Percentiles rank a stretch among this genome's conserved stretches.
phyloP scores from a whole-genome alignment of 1,139 yeast species.

The Yamadazyma trypodendri region DNA sequence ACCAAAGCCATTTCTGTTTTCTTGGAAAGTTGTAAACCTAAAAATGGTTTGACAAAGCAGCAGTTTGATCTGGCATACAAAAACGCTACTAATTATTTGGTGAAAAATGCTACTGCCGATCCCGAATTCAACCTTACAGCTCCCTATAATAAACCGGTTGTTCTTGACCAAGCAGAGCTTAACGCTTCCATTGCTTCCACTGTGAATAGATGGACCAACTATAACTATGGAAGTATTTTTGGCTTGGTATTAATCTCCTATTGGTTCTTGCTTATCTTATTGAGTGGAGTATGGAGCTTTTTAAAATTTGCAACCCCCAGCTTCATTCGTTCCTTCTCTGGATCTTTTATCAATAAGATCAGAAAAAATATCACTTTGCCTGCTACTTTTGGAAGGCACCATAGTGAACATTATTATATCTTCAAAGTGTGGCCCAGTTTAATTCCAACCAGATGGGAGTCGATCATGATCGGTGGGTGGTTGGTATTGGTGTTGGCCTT shows the following conservation, averaged over 20 bases:
- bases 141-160: slow-evolving; percentile 31
- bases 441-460: slow-evolving; percentile 66
- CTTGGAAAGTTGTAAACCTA: slow-evolving; percentile 17
- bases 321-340: slow-evolving; percentile 29
- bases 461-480: slow-evolving; percentile 49
- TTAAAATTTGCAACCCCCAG: slow-evolving; percentile 35
- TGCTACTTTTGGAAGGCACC: slow-evolving; percentile 43
- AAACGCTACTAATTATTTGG: slow-evolving; percentile 36
- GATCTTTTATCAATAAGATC: slow-evolving; percentile 31
- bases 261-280: slow-evolving; percentile 42
- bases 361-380: slow-evolving; percentile 49
- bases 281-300: slow-evolving; percentile 44
- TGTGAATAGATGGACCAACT: slow-evolving; percentile 39
- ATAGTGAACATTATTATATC: slow-evolving; percentile 35
- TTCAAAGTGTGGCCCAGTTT: slow-evolving; percentile 31
- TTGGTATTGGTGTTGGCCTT: slow-evolving; percentile 49
- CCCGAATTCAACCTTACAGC: slow-evolving; percentile 26
- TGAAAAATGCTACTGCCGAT: slow-evolving; percentile 22
- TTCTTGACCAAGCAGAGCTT: slow-evolving; percentile 21
- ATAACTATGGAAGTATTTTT: slow-evolving; percentile 46
- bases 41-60: slow-evolving; percentile 23
- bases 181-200: slow-evolving; percentile 36
- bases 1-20: slow-evolving; percentile 26
- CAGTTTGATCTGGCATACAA: slow-evolving; percentile 30
- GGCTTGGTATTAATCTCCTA: slow-evolving; percentile 50